Evolutionary conservation across 768 basidiomycete species (phyloP).

Genomic region (Serendipita sp.): DNA sequence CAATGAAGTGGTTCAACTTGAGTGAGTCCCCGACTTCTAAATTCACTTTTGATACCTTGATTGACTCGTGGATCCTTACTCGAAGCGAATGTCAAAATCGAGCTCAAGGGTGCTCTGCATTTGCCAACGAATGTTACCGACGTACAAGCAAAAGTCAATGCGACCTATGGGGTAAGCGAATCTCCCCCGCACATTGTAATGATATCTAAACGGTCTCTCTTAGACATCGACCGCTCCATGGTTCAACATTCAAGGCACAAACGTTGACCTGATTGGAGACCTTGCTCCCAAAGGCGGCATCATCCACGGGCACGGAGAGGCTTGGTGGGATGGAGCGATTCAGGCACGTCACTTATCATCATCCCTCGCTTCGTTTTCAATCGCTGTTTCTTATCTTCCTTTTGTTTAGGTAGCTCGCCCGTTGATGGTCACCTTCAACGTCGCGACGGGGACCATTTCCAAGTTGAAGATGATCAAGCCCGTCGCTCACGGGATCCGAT

Average conservation of each 20-base stretch:
- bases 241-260: slow-evolving; percentile 30
- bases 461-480: slow-evolving; percentile 33
- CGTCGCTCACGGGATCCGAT: slow-evolving; percentile 19
- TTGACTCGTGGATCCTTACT: not conserved
- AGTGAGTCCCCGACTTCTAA: not conserved
- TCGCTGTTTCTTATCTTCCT: too few species aligned
- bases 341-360: slow-evolving; percentile 20
- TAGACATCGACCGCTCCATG: slow-evolving; percentile 23
- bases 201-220: not conserved
- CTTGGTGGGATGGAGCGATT: slow-evolving; percentile 35
- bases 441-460: slow-evolving; percentile 26
- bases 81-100: slow-evolving; percentile 25
- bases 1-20: slow-evolving; percentile 13
- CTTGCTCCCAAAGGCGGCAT: slow-evolving; percentile 26
- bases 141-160: slow-evolving; percentile 27
- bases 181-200: not conserved
- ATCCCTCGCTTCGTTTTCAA: not conserved
- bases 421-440: slow-evolving; percentile 33
- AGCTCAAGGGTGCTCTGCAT: slow-evolving; percentile 28
- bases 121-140: slow-evolving; percentile 29
- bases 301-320: slow-evolving; percentile 32
- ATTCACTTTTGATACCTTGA: too few species aligned
- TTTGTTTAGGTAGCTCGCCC: slow-evolving; percentile 19
- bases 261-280: slow-evolving; percentile 28
- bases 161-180: slow-evolving; percentile 14